Conservation (phyloP, 2,329 filamentous ascomycete species). For the Bipolaris sorokiniana region DNA sequence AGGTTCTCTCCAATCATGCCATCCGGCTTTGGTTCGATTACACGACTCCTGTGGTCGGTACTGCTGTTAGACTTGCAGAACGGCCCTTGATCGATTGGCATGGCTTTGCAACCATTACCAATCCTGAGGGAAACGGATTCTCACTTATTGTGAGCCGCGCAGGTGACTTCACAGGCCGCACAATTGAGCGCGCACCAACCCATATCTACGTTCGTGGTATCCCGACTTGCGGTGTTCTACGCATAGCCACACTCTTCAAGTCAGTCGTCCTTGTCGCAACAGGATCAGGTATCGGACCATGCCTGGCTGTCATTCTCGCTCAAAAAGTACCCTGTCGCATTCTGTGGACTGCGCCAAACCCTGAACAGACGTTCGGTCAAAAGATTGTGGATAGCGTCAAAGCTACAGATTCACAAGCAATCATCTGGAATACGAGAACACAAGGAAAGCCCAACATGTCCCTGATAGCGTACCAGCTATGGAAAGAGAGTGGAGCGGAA, state of each 20-base stretch:
- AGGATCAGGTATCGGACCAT: slow-evolving; percentile 49
- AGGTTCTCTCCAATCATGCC: slow-evolving; percentile 75
- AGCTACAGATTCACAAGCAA: slow-evolving; percentile 64
- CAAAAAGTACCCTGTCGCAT: slow-evolving; percentile 62
- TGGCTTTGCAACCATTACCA: slow-evolving; percentile 50
- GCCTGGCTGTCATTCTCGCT: slow-evolving; percentile 60
- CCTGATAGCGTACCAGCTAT: slow-evolving; percentile 61
- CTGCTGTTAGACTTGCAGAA: slow-evolving; percentile 40
- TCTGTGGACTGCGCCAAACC: slow-evolving; percentile 72
- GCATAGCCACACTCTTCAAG: slow-evolving; percentile 45
- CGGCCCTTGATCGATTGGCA: slow-evolving; percentile 45
- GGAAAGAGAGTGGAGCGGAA: slow-evolving; percentile 62
- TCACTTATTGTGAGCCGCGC: slow-evolving; percentile 48
- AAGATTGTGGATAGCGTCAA: slow-evolving; percentile 65
- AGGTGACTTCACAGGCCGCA: slow-evolving; percentile 48
- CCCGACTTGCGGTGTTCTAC: slow-evolving; percentile 45
- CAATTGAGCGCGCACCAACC: slow-evolving; percentile 39
- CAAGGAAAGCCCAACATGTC: slow-evolving; percentile 69
- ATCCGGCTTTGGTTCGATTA: slow-evolving; percentile 66
- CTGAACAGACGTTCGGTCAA: slow-evolving; percentile 68
- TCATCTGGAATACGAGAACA: slow-evolving; percentile 71
- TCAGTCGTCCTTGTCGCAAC: slow-evolving; percentile 48
- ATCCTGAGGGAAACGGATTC: slow-evolving; percentile 39
- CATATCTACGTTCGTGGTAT: slow-evolving; percentile 48
- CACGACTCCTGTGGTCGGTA: slow-evolving; percentile 41